These are phyloP conservation scores for Trypanosoma avium DNA, from an alignment of 208 protist genomes.

Conservation along the genomic window DNA sequence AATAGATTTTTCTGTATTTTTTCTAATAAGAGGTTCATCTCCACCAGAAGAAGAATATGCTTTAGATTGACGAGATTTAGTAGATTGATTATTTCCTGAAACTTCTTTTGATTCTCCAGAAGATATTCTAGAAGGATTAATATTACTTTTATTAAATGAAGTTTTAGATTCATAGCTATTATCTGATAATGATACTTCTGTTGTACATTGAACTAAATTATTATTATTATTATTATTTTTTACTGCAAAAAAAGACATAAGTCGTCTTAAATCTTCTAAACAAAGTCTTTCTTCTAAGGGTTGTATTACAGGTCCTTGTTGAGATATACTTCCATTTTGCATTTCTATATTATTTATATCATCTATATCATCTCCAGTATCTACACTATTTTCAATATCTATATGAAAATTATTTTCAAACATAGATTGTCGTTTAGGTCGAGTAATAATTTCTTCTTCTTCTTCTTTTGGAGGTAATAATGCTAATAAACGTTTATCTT, in stretches of 20 bases:
- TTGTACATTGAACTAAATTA: too few species aligned
- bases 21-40: neutral
- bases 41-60: too few species aligned
- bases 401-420: too few species aligned
- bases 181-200: too few species aligned
- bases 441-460: neutral
- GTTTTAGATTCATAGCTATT: too few species aligned
- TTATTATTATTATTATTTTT: neutral
- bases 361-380: neutral
- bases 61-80: too few species aligned
- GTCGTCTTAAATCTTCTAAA: constrained; percentile 41
- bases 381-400: neutral
- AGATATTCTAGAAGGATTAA: too few species aligned
- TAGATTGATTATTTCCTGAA: too few species aligned
- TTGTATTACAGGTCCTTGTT: neutral
- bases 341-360: neutral
- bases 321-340: neutral
- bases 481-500: constrained; percentile 4
- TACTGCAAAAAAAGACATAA: constrained; percentile 50
- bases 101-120: too few species aligned
- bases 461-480: constrained; percentile 2
- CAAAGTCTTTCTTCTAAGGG: constrained; percentile 57
- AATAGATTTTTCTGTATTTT: neutral
- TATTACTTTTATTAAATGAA: too few species aligned
- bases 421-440: neutral